Evolutionary conservation across 2,329 filamentous ascomycete species (phyloP), one percentile per base, ranked within the genome.

Genomic region (Chaetomium globosum): DNA sequence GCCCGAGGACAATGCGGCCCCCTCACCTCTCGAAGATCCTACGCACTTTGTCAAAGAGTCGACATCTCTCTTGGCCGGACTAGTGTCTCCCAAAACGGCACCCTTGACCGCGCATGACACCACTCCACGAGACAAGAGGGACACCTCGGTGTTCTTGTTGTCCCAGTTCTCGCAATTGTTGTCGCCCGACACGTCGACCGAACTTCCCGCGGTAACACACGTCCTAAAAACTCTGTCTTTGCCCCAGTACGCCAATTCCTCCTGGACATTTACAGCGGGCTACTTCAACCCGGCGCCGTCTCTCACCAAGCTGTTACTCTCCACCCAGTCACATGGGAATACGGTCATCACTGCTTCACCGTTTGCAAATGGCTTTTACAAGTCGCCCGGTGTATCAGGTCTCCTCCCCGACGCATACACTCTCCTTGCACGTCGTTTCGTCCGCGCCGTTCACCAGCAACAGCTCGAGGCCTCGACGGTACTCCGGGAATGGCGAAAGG

Each of bases 201-300:
- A 99, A 76, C 88, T 95, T 13, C 92, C 92, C 0, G 89, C 90
- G 19, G 80, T 99, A 21, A 92, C 87, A 0, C 85, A 85, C 54
- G 85, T 98, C 48, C 83, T 98, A 3, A 84, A 84, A 52, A 85
- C 85, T 0, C 83, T 97, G 3, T 83, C 89, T 0, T 79, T 77
- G 0, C 84, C 89, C 0, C 79, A 83, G 6, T 90, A 92, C 72
- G 80, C 82, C 10, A 83, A 86, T 39, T 91, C 90, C 0, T 89
- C 87, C 16, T 99, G 95, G 95, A 95, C 92, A 0, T 98, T 99
- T 76, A 98, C 95, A 0, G 95, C 95, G 0, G 95, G 95, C 60
- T 99, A 99, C 80, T 99, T 99, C 81, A 99, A 99, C 80, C 96
- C 96, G 63, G 93, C 93, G 7, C 90, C 93, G 0, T 87, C 89